Base-by-base conservation (phyloP, 2,329 filamentous ascomycete genomes). In the Botryotinia calthae region DNA sequence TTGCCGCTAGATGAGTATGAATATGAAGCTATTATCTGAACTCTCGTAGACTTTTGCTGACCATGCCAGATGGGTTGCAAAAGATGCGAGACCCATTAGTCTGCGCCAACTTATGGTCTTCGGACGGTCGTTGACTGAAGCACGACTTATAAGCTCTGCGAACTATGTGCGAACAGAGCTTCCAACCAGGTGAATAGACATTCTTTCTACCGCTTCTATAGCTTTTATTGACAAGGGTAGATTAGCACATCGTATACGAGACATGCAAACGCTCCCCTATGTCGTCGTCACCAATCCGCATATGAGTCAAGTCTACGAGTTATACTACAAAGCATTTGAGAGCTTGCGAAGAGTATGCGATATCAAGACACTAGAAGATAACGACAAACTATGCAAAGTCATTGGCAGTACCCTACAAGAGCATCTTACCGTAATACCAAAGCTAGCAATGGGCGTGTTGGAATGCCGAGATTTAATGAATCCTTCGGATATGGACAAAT, bases 131-230 rank as follows among this genome's bases (percentile, higher is more conserved):
- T 84, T 99, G 81, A 98, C 95, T 65, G 95, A 98, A 83, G 87
- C 90, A 69, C 91, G 97, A 73, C 87, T 99, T 75, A 89, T 99
- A 77, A 95, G 93, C 83, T 98, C 95, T 61, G 96, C 96, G 75
- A 99, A 99, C 83, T 99, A 99, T 85, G 95, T 98, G 70, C 92
- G 96, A 73, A 94, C 94, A 8, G 96, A 99, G 84, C 88, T 99
- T 70, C 95, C 95, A 10, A 96, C 93, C 10, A 88, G 93, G 91
- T 92, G 82, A 74, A 83, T 59, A 25, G 51, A 22, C 2, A 46
- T 28, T 34, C 22, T 48, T 40, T 34, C 10, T 20, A 28, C 64
- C 25, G 8, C 22, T 54, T 51, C 37, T 28, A 65, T 28, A 37
- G 69, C 70, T 68, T 34, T 25, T 14, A 18, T 31, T 68, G n/a